These are phyloP conservation scores for Huntiella moniliformis DNA, from an alignment of 2,329 filamentous ascomycete genomes.

Conservation along the genomic window DNA sequence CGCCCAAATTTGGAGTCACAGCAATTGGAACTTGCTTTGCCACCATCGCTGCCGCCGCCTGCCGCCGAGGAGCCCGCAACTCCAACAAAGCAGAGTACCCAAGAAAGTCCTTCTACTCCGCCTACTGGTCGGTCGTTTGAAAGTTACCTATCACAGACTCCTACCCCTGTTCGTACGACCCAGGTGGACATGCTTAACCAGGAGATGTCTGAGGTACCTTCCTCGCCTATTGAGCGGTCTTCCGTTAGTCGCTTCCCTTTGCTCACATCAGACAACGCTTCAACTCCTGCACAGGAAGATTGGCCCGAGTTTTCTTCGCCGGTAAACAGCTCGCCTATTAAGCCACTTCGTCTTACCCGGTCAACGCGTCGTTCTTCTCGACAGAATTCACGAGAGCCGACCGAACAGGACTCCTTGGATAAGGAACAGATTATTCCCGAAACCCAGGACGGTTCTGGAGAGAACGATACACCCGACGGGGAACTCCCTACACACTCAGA, in stretches of 20 bases:
- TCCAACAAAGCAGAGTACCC: background rate
- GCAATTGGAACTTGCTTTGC: background rate
- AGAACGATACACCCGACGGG: background rate
- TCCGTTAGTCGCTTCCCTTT: slow-evolving; percentile 30
- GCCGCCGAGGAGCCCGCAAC: slow-evolving; percentile 14
- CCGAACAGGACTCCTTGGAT: background rate
- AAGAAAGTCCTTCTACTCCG: slow-evolving; percentile 22
- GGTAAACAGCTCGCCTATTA: slow-evolving; percentile 25
- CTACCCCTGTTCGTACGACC: slow-evolving; percentile 32
- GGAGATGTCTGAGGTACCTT: slow-evolving; percentile 28
- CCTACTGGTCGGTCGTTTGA: slow-evolving; percentile 26
- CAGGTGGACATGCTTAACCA: slow-evolving; percentile 20
- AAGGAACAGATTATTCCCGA: background rate
- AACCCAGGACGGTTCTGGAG: background rate
- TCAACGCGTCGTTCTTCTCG: slow-evolving; percentile 4
- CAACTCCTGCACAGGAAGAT: slow-evolving; percentile 17
- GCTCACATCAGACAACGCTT: slow-evolving; percentile 29
- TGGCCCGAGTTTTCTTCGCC: slow-evolving; percentile 41
- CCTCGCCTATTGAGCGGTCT: slow-evolving; percentile 33
- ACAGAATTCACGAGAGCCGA: background rate
- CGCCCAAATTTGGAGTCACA: background rate
- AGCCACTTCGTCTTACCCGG: slow-evolving; percentile 7
- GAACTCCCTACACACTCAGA: background rate
- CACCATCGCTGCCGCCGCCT: background rate
- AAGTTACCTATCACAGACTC: slow-evolving; percentile 39